Percentiles rank a stretch among this genome's conserved stretches.
phyloP scores from a whole-genome alignment of 2,329 filamentous ascomycete species.

The Aspergillus proliferans region DNA sequence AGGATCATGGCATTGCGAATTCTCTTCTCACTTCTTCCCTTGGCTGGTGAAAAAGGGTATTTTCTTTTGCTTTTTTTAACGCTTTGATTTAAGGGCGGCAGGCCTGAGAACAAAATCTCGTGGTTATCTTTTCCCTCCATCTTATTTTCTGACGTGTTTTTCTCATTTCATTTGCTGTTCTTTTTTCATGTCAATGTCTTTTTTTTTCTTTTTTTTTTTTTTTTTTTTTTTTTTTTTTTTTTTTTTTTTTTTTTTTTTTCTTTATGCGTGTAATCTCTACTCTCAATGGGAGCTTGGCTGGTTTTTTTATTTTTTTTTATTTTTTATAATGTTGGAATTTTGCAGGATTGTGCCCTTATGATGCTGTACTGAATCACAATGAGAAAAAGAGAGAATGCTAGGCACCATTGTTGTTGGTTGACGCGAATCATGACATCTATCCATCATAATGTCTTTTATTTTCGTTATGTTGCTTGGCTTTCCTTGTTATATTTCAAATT shows the following conservation, averaged over 20 bases:
- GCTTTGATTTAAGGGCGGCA: conserved; percentile 21
- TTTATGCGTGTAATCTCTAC: conserved; percentile 37
- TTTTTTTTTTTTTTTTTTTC: conserved; percentile 19
- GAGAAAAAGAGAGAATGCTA: conserved; percentile 19
- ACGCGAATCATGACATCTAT: not conserved
- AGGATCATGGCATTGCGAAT: conserved; percentile 19
- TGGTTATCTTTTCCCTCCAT: too few relatives aligned
- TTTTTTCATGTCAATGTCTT: conserved; percentile 1
- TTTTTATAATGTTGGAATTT: conserved; percentile 8
- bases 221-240: conserved; percentile 3
- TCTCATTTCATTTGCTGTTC: conserved; percentile 10
- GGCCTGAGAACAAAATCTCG: conserved; percentile 11
- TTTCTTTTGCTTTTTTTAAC: not conserved
- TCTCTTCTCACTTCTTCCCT: conserved; percentile 4
- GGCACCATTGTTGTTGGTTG: conserved; percentile 11
- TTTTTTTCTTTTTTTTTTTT: conserved; percentile 2
- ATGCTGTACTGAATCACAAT: conserved; percentile 30
- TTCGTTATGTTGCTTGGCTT: conserved; percentile 1
- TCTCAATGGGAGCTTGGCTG: conserved; percentile 35
- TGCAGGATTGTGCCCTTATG: conserved; percentile 23
- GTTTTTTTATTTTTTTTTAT: conserved; percentile 21
- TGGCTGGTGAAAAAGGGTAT: conserved; percentile 16
- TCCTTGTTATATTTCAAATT: not conserved
- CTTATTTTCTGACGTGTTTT: conserved; percentile 1
- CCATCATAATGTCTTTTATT: conserved; percentile 2